Base-by-base conservation (phyloP, 495 filamentous ascomycete species). In the Podospora didyma region DNA sequence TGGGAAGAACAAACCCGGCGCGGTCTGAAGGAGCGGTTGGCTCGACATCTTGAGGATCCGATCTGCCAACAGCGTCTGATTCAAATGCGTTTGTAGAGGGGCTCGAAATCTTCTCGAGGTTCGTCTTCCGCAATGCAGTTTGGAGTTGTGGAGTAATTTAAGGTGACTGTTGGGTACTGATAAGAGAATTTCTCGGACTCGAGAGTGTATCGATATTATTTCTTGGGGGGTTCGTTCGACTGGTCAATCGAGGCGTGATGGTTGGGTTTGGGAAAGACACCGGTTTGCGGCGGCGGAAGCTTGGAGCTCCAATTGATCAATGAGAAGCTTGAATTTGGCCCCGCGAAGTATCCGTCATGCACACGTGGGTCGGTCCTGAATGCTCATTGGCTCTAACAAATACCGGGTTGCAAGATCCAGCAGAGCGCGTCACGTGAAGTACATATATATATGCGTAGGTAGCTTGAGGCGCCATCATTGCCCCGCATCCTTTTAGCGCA, bases 11-110 rank as follows among this genome's bases (percentile, higher is more conserved):
- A 65, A 77, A 88, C 86, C 86, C 56, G 90, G 91, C 24, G 92
- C 89, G 9, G 89, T 89, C 67, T 95, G 89, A 53, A 97, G 87
- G 59, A 97, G 88, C 63, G 93, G 94, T 75, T 96, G 92, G 69
- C 86, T 89, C n/a, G 93, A 97, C 93, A 97, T 97, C 53, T 26
- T 63, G 64, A 54, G 46, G 47, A 48, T 14, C n/a, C n/a, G 14
- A 16, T 10, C 34, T 1, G 34, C 34, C 34, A 37, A 37, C 16
- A 10, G 34, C 34, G 2, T 2, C 16, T 7, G 16, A 16, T 7
- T 37, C 34, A 37, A 42, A 14, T 12, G 39, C 39, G 39, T 16
- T n/a, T n/a, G n/a, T n/a, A n/a, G n/a, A n/a, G n/a, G n/a, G n/a
- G n/a, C n/a, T n/a, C n/a, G n/a, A n/a, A n/a, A n/a, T n/a, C n/a